Conservation (phyloP, 192 early-diverging fungal species). For the Haplosporangium gracile region DNA sequence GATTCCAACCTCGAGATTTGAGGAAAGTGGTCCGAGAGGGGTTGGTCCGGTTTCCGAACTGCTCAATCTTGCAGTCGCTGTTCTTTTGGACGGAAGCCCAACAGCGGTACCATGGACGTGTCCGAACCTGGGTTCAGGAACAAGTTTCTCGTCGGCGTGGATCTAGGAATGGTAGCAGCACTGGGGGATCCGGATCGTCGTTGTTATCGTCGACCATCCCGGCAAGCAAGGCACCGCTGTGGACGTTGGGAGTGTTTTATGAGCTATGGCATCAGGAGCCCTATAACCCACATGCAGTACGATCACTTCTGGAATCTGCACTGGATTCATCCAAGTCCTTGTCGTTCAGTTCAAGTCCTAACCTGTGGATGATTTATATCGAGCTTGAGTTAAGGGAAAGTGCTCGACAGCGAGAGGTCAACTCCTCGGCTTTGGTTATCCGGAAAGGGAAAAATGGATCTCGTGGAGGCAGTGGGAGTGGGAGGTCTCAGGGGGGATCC, state of each 20-base stretch:
- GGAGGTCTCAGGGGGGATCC: neutral
- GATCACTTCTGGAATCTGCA: constrained; percentile 37
- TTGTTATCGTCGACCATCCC: neutral
- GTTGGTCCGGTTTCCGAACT: constrained; percentile 44
- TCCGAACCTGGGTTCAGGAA: constrained; percentile 41
- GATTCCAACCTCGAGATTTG: constrained; percentile 45
- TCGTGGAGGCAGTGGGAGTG: neutral
- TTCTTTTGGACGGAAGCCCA: constrained; percentile 51
- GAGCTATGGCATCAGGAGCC: constrained; percentile 54
- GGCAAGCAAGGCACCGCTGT: constrained; percentile 23
- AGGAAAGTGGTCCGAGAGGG: constrained; percentile 32
- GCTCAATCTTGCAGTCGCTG: constrained; percentile 38
- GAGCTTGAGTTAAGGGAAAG: constrained; percentile 48
- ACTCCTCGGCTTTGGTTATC: neutral
- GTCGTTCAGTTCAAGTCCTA: constrained; percentile 44
- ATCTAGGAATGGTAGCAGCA: constrained; percentile 14
- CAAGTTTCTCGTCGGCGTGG: constrained; percentile 3
- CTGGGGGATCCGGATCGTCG: neutral
- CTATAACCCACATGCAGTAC: constrained; percentile 22
- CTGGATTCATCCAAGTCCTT: constrained; percentile 28
- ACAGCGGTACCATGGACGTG: constrained; percentile 43
- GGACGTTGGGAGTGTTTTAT: constrained; percentile 51
- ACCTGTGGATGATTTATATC: constrained; percentile 48
- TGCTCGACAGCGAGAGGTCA: constrained; percentile 5
- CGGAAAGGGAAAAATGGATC: neutral